Percentiles rank a stretch among this genome's conserved stretches.
Conservation (phyloP, 768 basidiomycete genomes). For the Rhizopogon sp. region DNA sequence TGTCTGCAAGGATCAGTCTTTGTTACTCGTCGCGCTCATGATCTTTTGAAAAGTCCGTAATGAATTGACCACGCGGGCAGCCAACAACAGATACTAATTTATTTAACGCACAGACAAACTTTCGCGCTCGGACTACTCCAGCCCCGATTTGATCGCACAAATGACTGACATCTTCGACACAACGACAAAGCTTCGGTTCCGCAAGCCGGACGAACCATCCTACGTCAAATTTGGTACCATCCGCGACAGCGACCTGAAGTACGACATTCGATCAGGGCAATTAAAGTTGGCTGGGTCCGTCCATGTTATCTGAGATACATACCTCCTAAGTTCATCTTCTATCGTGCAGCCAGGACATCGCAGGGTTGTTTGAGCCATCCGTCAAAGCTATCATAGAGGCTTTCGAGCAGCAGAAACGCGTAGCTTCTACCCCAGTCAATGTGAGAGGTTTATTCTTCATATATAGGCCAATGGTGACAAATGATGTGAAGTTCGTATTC, state of each 20-base stretch:
- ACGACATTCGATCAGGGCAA: conserved; percentile 20
- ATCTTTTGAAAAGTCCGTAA: conserved; percentile 24
- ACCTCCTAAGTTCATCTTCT: not conserved
- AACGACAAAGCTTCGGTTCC: conserved; percentile 36
- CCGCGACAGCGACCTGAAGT: conserved; percentile 27
- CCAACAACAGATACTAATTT: not conserved
- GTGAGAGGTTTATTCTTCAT: conserved; percentile 14
- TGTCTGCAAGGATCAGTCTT: conserved; percentile 33
- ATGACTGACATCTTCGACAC: conserved; percentile 31
- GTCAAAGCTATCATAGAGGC: not conserved
- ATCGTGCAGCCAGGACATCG: not conserved
- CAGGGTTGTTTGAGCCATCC: not conserved
- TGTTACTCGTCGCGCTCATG: conserved; percentile 26
- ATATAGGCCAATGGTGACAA: not conserved
- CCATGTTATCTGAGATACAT: not conserved
- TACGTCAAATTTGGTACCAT: conserved; percentile 35
- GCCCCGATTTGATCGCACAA: conserved; percentile 22
- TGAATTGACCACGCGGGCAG: not conserved
- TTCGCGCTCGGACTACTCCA: conserved; percentile 21
- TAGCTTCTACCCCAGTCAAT: conserved; percentile 17
- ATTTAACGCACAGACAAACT: conserved; percentile 18
- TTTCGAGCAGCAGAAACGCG: conserved; percentile 5
- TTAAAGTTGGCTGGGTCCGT: too few relatives aligned
- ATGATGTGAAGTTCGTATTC: conserved; percentile 27
- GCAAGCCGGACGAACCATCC: conserved; percentile 24